Evolutionary conservation across 2,329 filamentous ascomycete species (phyloP).

Genomic region (Monosporascus sp.): DNA sequence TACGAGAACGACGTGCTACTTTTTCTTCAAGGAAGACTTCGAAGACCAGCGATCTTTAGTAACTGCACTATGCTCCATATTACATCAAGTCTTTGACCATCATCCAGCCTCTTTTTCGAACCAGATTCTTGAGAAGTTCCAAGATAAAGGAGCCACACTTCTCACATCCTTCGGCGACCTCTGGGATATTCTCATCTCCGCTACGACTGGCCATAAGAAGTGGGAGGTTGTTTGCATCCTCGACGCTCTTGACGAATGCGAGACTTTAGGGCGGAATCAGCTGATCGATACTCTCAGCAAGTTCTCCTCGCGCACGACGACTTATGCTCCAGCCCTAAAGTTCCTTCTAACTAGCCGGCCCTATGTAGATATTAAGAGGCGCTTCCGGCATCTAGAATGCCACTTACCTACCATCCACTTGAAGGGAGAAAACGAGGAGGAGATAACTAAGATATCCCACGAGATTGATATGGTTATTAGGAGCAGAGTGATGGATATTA

Average conservation of each 20-base stretch:
- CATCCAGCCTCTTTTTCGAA: constrained; percentile 17
- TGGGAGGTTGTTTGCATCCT: constrained; percentile 30
- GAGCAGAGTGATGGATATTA: constrained; percentile 11
- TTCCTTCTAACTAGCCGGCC: constrained; percentile 35
- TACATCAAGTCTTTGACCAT: constrained; percentile 33
- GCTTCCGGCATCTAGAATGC: constrained; percentile 16
- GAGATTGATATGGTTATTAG: constrained; percentile 27
- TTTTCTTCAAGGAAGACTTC: constrained; percentile 40
- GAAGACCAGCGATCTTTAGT: constrained; percentile 26
- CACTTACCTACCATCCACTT: constrained; percentile 24
- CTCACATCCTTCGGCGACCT: constrained; percentile 21
- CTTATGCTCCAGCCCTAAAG: constrained; percentile 19
- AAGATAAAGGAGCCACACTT: constrained; percentile 9
- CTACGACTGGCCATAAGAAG: not conserved
- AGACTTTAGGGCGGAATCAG: constrained; percentile 23
- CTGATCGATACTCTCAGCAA: not conserved
- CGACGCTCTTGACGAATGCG: constrained; percentile 38
- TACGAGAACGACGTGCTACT: constrained; percentile 30
- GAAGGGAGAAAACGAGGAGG: constrained; percentile 15
- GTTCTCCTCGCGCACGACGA: constrained; percentile 1
- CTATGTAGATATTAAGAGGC: constrained; percentile 19
- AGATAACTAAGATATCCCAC: constrained; percentile 21
- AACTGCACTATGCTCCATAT: constrained; percentile 28
- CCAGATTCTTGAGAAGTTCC: constrained; percentile 13
- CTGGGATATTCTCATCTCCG: constrained; percentile 24